These are phyloP conservation scores for Chlorencoelia australis DNA, from an alignment of 2,329 filamentous ascomycete species.

Conservation along the genomic window DNA sequence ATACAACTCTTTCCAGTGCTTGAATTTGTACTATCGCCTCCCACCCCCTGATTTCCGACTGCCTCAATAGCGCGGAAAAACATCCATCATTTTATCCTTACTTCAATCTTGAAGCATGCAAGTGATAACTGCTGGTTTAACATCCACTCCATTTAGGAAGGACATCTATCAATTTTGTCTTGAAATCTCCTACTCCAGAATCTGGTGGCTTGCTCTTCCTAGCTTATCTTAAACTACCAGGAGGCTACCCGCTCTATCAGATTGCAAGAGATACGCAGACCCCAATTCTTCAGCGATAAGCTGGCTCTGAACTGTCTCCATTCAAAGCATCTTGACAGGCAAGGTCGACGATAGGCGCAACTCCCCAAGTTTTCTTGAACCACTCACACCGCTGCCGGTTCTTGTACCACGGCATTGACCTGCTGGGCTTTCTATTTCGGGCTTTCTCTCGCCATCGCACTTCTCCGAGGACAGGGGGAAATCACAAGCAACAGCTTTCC, in stretches of 20 bases:
- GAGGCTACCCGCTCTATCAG: too few species aligned
- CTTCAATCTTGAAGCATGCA: too few species aligned
- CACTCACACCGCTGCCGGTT: constrained; percentile 4
- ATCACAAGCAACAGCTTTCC: constrained; percentile 9
- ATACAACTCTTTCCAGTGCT: constrained; percentile 5
- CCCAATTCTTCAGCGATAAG: too few species aligned
- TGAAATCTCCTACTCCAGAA: too few species aligned
- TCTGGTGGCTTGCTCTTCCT: too few species aligned
- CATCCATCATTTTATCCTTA: constrained; percentile 22
- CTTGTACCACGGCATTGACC: neutral
- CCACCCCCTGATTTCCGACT: constrained; percentile 1
- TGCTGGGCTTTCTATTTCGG: constrained; percentile 3
- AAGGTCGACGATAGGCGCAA: constrained; percentile 4
- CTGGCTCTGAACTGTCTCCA: too few species aligned
- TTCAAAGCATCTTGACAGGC: too few species aligned
- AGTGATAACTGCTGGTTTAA: too few species aligned
- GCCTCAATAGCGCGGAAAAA: constrained; percentile 23
- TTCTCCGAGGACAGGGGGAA: constrained; percentile 20
- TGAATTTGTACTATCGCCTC: constrained; percentile 1
- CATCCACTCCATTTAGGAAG: too few species aligned
- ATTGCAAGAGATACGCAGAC: too few species aligned
- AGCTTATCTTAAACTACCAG: too few species aligned
- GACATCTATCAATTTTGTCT: too few species aligned
- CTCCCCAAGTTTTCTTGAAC: neutral
- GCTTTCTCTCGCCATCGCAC: constrained; percentile 12